Evolutionary conservation across 78 protist genomes (phyloP).

Genomic region (Dictyostelium purpureum): DNA sequence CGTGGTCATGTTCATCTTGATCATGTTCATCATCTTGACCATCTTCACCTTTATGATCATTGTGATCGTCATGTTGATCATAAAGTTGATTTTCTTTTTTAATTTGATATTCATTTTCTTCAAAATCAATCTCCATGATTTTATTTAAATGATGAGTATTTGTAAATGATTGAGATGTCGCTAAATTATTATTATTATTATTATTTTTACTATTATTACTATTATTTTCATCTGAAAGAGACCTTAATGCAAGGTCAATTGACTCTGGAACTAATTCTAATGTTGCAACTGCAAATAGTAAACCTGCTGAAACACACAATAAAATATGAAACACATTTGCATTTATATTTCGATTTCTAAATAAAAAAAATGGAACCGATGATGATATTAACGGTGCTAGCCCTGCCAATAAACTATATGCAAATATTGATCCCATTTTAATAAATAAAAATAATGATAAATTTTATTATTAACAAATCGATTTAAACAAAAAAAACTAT

Average conservation of each 20-base stretch:
- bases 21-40: background rate
- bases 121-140: background rate
- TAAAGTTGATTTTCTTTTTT: background rate
- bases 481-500: too few species aligned
- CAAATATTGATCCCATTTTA: slow-evolving; percentile 11
- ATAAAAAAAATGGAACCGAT: slow-evolving; percentile 33
- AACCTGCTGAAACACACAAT: slow-evolving; percentile 54
- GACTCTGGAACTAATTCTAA: slow-evolving; percentile 49
- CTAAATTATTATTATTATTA: background rate
- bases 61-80: background rate
- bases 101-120: background rate
- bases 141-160: background rate
- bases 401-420: slow-evolving; percentile 53
- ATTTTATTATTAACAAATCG: too few species aligned
- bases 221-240: background rate
- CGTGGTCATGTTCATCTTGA: background rate
- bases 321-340: slow-evolving; percentile 18
- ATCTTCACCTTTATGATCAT: background rate
- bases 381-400: slow-evolving; percentile 48
- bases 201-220: background rate
- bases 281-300: slow-evolving; percentile 63
- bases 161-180: background rate
- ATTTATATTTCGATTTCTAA: slow-evolving; percentile 24
- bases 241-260: background rate
- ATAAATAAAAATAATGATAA: too few species aligned